Evolutionary conservation across 441 rosid genomes (phyloP).

Genomic region (Gossypium trilobum): DNA sequence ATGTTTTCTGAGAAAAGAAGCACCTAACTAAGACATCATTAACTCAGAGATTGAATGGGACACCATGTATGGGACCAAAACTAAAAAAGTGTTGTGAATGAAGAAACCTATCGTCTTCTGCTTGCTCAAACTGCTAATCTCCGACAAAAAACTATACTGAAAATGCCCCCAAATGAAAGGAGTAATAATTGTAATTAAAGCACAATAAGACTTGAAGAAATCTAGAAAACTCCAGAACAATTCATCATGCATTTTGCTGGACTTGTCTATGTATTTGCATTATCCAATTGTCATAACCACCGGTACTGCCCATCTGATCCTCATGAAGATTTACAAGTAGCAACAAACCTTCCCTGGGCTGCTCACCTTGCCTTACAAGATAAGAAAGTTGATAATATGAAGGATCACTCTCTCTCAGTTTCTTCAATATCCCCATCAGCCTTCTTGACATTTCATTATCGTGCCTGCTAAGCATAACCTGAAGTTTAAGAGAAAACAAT

Average conservation of each 20-base stretch:
- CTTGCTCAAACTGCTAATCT: neutral
- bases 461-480: conserved; percentile 60
- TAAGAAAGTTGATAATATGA: conserved; percentile 64
- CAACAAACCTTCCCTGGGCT: conserved; percentile 83
- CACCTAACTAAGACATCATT: neutral
- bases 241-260: conserved; percentile 59
- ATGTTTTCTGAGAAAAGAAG: neutral
- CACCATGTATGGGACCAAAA: neutral
- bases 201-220: neutral
- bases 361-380: conserved; percentile 94
- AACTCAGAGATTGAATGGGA: neutral
- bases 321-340: conserved; percentile 75
- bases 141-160: neutral
- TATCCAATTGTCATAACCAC: conserved; percentile 78
- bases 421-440: conserved; percentile 50
- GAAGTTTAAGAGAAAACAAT: conserved; percentile 20
- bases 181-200: neutral
- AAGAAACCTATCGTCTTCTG: neutral
- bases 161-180: neutral
- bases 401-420: conserved; percentile 58
- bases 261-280: conserved; percentile 71
- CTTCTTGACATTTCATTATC: conserved; percentile 82
- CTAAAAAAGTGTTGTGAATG: neutral
- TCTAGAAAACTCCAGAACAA: neutral
- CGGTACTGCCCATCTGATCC: conserved; percentile 67